Conservation (phyloP, 2,329 filamentous ascomycete species). For the Alternaria sp. region DNA sequence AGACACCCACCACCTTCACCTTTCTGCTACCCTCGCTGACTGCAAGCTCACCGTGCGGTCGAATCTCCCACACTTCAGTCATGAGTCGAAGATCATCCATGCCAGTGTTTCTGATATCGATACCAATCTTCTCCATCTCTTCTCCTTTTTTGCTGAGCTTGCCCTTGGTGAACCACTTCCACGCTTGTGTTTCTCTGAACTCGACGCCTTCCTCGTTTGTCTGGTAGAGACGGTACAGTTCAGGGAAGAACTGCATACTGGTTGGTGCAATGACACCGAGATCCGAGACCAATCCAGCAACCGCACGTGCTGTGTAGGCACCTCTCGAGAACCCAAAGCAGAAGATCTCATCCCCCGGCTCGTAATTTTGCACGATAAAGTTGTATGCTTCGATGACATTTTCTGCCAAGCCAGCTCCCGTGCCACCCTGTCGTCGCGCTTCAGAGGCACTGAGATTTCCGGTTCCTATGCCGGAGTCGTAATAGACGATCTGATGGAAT, state of each 20-base stretch:
- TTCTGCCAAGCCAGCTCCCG: conserved; percentile 55
- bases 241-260: conserved; percentile 55
- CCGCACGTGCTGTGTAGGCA: conserved; percentile 55
- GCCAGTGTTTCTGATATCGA: conserved; percentile 12
- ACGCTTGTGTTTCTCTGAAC: conserved; percentile 38
- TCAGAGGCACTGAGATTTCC: conserved; percentile 40
- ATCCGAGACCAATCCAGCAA: conserved; percentile 55
- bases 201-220: conserved; percentile 34
- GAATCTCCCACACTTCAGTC: conserved; percentile 48
- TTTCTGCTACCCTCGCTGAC: conserved; percentile 34
- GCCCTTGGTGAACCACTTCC: conserved; percentile 47
- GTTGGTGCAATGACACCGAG: conserved; percentile 58
- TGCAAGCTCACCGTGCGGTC: conserved; percentile 36
- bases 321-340: conserved; percentile 58
- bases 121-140: conserved; percentile 23
- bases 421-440: conserved; percentile 48
- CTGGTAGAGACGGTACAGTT: conserved; percentile 53
- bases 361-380: conserved; percentile 61
- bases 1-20: conserved; percentile 57
- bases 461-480: conserved; percentile 47
- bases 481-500: conserved; percentile 49
- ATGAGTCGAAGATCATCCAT: conserved; percentile 31
- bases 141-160: conserved; percentile 39
- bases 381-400: conserved; percentile 61
- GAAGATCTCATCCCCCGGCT: conserved; percentile 58